Evolutionary conservation across 2,329 filamentous ascomycete species (phyloP).

Genomic region (Scytalidium sp.): DNA sequence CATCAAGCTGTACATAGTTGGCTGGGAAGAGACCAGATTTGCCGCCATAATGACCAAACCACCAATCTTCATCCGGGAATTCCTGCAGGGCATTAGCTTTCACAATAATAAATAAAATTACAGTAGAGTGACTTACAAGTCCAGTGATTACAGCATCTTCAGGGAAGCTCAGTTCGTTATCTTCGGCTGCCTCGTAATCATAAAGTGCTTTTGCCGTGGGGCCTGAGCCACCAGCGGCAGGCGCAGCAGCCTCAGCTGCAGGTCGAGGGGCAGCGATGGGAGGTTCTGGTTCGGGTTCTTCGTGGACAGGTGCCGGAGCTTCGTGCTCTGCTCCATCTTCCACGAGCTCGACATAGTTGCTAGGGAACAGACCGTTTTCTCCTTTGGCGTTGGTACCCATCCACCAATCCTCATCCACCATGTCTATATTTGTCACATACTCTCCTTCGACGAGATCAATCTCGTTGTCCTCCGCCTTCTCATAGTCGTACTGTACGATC

Average conservation of each 20-base stretch:
- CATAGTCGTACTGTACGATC: slow-evolving; percentile 89
- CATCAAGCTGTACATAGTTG: slow-evolving; percentile 61
- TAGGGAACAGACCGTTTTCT: slow-evolving; percentile 88
- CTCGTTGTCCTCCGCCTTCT: slow-evolving; percentile 97
- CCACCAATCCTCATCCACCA: slow-evolving; percentile 99
- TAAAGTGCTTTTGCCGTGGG: slow-evolving; percentile 82
- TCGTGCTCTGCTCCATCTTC: slow-evolving; percentile 52
- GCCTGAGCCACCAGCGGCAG: slow-evolving; percentile 35
- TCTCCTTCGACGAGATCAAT: slow-evolving; percentile 88
- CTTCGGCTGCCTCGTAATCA: slow-evolving; percentile 95
- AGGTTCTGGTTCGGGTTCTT: slow-evolving; percentile 25
- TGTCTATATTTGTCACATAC: slow-evolving; percentile 85
- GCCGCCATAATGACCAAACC: slow-evolving; percentile 84
- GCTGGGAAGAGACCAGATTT: slow-evolving; percentile 79
- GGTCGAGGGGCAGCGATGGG: slow-evolving; percentile 33
- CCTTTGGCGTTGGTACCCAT: slow-evolving; percentile 85
- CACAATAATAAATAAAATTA: slow-evolving; percentile 9
- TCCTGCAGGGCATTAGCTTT: slow-evolving; percentile 49
- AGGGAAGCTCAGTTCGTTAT: slow-evolving; percentile 84
- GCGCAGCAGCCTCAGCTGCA: slow-evolving; percentile 34
- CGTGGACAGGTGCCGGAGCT: slow-evolving; percentile 16
- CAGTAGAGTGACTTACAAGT: slow-evolving; percentile 54
- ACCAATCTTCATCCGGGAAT: slow-evolving; percentile 99
- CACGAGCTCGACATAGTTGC: slow-evolving; percentile 91
- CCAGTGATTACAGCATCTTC: slow-evolving; percentile 80